These are phyloP conservation scores for Sarocladium strictum DNA, from an alignment of 2,329 filamentous ascomycete species.

Conservation along the genomic window DNA sequence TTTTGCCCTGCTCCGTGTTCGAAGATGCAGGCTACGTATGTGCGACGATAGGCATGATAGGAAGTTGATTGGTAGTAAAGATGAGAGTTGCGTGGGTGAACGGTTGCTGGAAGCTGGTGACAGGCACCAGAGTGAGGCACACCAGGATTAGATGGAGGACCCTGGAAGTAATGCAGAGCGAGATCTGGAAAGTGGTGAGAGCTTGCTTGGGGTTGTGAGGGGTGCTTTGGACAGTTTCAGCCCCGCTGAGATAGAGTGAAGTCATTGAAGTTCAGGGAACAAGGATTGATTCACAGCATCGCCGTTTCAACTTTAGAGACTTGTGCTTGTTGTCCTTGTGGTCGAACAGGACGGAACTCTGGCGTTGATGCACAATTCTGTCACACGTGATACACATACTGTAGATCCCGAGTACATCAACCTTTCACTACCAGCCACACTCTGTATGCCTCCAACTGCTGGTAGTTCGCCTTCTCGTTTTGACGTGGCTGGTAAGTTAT, in stretches of 20 bases:
- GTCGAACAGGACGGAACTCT: not conserved
- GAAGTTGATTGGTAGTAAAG: not conserved
- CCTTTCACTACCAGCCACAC: not conserved
- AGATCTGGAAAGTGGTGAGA: too few relatives aligned
- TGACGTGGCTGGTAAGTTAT: constrained; percentile 8
- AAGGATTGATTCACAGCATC: too few relatives aligned
- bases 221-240: constrained; percentile 4
- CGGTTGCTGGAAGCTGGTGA: not conserved
- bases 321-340: too few relatives aligned
- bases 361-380: too few relatives aligned
- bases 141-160: not conserved
- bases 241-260: not conserved
- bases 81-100: not conserved
- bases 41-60: not conserved
- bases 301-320: too few relatives aligned
- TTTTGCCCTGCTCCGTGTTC: not conserved
- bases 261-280: not conserved
- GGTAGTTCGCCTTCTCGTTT: too few relatives aligned
- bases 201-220: constrained; percentile 1
- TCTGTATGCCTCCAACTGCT: not conserved
- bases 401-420: too few relatives aligned
- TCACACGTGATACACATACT: not conserved
- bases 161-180: not conserved
- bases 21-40: not conserved
- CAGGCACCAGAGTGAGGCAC: not conserved